Base-by-base conservation (phyloP, 2,329 filamentous ascomycete species). In the Fusarium napiforme region DNA sequence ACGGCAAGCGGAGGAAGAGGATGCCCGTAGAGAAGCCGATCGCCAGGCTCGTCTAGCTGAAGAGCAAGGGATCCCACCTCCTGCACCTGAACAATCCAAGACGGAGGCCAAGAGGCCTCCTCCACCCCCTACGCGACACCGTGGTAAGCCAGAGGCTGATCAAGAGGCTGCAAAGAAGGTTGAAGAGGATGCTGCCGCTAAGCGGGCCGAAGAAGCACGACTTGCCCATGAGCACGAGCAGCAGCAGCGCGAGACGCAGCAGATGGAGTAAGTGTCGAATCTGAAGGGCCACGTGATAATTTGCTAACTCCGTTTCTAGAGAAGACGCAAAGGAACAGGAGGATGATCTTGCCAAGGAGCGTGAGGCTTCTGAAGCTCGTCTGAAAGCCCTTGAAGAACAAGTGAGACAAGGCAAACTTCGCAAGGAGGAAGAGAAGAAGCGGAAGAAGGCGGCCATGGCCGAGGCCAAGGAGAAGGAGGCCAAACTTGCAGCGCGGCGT, bases 351-450 rank as follows among this genome's bases (percentile, higher is more conserved):
- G 90, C 89, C 37, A 90, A 88, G 75, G 95, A 98, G 83, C 92
- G 92, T 60, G 90, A 95, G 78, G 94, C 93, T 60, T 91, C 95
- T 45, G 91, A 93, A 76, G 93, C 93, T 71, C 94, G 95, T 57
- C 88, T 98, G 30, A 94, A 91, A 80, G 95, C 94, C 21, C 89
- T 99, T 14, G 95, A 99, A 82, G 95, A 98, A 81, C 95, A 98
- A 82, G 95, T 98, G 59, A 92, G 92, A 72, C 93, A 95, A 80
- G 94, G 95, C 78, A 99, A 98, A 85, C 85, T 98, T 59, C 96
- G 94, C 87, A 98, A 97, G 83, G 93, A 97, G 75, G 96, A 99
- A 82, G 96, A 98, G 84, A 98, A 97, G 86, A 93, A 92, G 72
- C 92, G 90, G 77, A 96, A 95, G 86, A 95, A 97, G 84, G 96